Evolutionary conservation across 2,329 filamentous ascomycete genomes (phyloP).

Genomic region (Beauveria varroae): DNA sequence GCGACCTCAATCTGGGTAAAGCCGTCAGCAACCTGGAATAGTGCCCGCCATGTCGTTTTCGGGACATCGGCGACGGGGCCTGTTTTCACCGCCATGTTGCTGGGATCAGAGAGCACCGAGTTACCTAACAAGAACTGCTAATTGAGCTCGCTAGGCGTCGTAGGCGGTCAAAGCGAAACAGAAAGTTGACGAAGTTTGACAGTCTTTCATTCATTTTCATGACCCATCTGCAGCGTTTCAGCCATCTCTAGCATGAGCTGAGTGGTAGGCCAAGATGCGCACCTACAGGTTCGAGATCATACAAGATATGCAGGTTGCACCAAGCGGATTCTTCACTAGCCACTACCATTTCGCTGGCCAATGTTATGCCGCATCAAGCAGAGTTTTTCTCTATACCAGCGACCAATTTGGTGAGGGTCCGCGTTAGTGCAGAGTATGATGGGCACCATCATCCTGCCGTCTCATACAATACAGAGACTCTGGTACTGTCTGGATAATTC

Average conservation of each 20-base stretch:
- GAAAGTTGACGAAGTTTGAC: background rate
- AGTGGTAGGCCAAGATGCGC: too few relatives aligned
- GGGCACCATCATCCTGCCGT: background rate
- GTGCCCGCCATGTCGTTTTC: background rate
- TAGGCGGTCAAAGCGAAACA: background rate
- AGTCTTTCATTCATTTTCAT: background rate
- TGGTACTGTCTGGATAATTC: background rate
- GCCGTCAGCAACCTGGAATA: background rate
- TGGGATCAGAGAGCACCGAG: background rate
- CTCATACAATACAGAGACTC: background rate
- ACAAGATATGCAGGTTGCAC: background rate
- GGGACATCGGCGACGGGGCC: background rate
- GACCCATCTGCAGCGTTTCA: too few relatives aligned
- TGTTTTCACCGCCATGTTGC: background rate
- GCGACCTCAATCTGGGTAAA: background rate
- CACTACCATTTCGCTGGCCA: background rate
- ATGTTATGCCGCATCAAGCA: background rate
- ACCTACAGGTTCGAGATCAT: too few relatives aligned
- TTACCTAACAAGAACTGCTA: background rate
- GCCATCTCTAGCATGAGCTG: too few relatives aligned
- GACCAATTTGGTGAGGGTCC: background rate
- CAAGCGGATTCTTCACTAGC: constrained; percentile 2
- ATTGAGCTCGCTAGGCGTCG: background rate
- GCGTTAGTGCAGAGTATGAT: background rate
- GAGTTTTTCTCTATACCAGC: background rate